Base-by-base conservation (phyloP, 768 basidiomycete genomes). In the Russula lepida region DNA sequence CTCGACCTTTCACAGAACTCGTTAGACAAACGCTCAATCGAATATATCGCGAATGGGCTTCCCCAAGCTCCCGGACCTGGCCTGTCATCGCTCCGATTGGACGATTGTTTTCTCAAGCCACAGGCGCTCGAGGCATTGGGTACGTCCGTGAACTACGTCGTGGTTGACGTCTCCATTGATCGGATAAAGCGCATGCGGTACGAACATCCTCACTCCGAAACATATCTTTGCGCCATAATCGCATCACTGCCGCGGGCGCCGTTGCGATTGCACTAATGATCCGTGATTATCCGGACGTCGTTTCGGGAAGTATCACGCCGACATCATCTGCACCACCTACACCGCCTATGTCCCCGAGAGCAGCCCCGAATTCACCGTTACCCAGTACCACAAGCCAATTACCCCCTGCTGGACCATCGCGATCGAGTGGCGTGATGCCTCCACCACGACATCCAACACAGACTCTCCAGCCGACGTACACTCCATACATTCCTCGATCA, bases 181-280 rank as follows among this genome's bases (percentile, higher is more conserved):
- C 19, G 17, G 23, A 5, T 54, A 46, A 66, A 93, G 92, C 90
- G 19, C 86, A 92, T 58, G 84, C 84, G 15, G 84, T 98, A 19
- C 88, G 95, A 5, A 84, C 82, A 0, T 93, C 92, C 0, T 85
- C 86, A 0, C 74, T 99, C 59, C 83, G 84, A 60, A 92, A 99
- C 69, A 85, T 99, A 52, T 95, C 93, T 5, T 74, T 99, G 25
- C 84, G 95, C 17, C 82, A 91, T 49, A 98, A 99, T 73, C 83
- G 83, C 46, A 97, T 98, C 68, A 84, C 79, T 35, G 80, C 85
- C 0, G 81, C 88, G 0, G 93, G 94, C 35, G 93, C 89, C 8
- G 92, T 98, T 6, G 89, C 93, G 0, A 78, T 98, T 13, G 94
- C 95, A 0, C 80, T 97, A 54, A 95, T 99, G 92, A 94, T 98